Percentiles rank a stretch among this genome's conserved stretches.
These are phyloP conservation scores for Salicornia ramosissima DNA, from an alignment of 148 eudicot species.

Conservation along the genomic window DNA sequence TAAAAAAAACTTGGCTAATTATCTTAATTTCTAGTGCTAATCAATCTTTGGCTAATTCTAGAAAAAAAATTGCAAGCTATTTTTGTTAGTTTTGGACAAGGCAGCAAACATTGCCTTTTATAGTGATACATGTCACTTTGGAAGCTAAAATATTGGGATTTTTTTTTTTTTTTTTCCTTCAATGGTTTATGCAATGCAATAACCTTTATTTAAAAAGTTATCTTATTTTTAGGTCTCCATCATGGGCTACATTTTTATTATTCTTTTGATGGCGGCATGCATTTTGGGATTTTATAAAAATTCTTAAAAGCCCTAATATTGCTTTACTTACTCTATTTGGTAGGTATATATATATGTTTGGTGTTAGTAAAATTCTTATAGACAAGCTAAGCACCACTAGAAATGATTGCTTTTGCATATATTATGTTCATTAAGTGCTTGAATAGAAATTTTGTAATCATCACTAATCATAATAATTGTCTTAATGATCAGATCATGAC, in stretches of 20 bases:
- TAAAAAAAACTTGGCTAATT: no score
- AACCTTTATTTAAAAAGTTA: constrained; percentile 37
- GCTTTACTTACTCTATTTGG: constrained; percentile 24
- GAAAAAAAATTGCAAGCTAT: no score
- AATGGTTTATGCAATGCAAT: constrained; percentile 8
- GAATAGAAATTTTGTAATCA: constrained; percentile 19
- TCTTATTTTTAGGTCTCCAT: constrained; percentile 62
- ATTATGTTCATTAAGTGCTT: neutral
- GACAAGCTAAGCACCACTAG: constrained; percentile 13
- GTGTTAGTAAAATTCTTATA: neutral
- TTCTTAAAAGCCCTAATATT: neutral
- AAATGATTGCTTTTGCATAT: constrained; percentile 9
- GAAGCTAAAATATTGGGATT: neutral
- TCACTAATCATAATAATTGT: constrained; percentile 20
- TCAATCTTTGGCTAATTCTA: no score
- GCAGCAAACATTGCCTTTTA: constrained; percentile 30
- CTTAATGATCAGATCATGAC: constrained; percentile 9
- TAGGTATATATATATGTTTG: constrained; percentile 19
- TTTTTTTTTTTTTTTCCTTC: neutral
- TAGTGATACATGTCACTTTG: constrained; percentile 26
- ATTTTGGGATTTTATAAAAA: constrained; percentile 20
- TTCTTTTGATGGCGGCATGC: constrained; percentile 35
- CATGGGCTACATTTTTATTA: constrained; percentile 57
- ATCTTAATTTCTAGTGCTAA: no score
- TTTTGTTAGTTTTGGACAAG: neutral